Percentiles rank a stretch among this genome's conserved stretches.
These are phyloP conservation scores for Rhododendron simsii DNA, from an alignment of 148 eudicot species.

Conservation along the genomic window DNA sequence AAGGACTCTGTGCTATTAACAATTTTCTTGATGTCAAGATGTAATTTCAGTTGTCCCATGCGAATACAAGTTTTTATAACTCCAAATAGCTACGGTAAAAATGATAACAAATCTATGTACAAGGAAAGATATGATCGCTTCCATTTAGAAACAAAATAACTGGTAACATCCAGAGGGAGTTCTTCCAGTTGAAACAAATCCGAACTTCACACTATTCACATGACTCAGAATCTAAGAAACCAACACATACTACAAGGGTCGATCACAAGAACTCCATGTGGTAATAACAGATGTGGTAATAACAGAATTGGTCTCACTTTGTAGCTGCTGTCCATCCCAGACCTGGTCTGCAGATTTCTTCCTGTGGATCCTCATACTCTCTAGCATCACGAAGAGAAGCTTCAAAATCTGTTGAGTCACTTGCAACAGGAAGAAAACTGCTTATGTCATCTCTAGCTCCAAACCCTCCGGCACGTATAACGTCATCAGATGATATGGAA, in stretches of 20 bases:
- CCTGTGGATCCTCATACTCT: constrained; percentile 73
- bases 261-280: not conserved
- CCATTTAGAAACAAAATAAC: not conserved
- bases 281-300: not conserved
- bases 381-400: constrained; percentile 79
- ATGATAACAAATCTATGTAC: not conserved
- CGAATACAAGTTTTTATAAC: not conserved
- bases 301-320: constrained; percentile 29
- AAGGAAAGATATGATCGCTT: not conserved
- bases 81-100: not conserved
- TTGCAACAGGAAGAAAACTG: constrained; percentile 78
- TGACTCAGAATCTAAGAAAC: not conserved
- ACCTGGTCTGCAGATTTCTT: constrained; percentile 54
- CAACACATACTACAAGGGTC: not conserved
- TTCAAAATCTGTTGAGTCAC: constrained; percentile 88
- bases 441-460: constrained; percentile 87
- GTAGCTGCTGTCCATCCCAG: constrained; percentile 67
- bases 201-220: not conserved
- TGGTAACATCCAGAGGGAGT: not conserved
- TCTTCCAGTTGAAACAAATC: not conserved
- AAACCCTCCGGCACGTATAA: constrained; percentile 78
- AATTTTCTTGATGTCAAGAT: not conserved
- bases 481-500: constrained; percentile 60
- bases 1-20: not conserved
- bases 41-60: not conserved